Conservation (phyloP, 2,329 filamentous ascomycete genomes). For the Curvularia lunata region DNA sequence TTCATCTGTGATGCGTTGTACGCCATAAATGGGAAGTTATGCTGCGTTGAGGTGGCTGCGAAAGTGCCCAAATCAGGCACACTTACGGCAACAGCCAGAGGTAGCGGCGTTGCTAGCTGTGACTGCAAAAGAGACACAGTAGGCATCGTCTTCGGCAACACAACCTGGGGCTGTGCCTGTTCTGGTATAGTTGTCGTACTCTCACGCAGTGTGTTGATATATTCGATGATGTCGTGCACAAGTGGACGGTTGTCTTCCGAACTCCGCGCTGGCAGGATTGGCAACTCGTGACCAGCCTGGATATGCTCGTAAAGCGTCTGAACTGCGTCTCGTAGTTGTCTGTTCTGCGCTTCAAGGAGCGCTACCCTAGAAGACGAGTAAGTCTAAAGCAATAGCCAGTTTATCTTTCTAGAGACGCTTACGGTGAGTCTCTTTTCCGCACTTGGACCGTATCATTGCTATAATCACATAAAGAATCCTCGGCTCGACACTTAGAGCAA, state of each 20-base stretch:
- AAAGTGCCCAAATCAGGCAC: background rate
- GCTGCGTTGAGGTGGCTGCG: background rate
- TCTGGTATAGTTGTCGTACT: background rate
- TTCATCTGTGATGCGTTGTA: background rate
- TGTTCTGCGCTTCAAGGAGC: constrained; percentile 8
- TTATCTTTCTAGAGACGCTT: background rate
- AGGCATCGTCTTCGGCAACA: background rate
- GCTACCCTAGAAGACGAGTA: background rate
- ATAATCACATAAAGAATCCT: background rate
- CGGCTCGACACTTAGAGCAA: background rate
- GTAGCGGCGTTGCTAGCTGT: background rate
- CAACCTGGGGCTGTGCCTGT: background rate
- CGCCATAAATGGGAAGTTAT: background rate
- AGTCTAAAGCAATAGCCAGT: background rate
- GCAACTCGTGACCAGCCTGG: background rate
- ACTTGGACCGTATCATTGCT: background rate
- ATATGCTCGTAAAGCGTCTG: constrained; percentile 4
- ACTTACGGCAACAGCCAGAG: background rate
- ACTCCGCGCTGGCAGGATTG: background rate
- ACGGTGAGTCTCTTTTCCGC: background rate
- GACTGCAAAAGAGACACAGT: background rate
- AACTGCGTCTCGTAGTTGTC: background rate
- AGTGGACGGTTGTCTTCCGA: background rate
- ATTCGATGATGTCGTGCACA: constrained; percentile 1
- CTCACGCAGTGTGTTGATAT: background rate